Conservation (phyloP, 345 rosid species). For the Lepidium aucheri region DNA sequence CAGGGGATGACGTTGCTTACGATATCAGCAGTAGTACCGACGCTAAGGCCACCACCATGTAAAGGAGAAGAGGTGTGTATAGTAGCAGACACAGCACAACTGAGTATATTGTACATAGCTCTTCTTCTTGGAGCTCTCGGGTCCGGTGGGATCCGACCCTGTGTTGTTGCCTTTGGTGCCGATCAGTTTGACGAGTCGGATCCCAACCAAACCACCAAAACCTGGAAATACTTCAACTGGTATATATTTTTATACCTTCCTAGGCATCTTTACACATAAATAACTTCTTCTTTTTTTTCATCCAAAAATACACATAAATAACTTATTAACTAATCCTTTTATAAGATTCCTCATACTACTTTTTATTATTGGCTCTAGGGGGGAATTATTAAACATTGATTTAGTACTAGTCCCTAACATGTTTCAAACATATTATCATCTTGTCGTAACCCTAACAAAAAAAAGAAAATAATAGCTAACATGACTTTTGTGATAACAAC, state of each 20-base stretch:
- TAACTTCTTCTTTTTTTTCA: no score
- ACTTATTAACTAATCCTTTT: background rate
- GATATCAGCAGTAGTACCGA: slow-evolving; percentile 64
- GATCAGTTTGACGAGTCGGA: slow-evolving; percentile 71
- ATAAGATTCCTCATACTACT: background rate
- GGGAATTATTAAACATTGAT: background rate
- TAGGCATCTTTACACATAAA: background rate
- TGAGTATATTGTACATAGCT: slow-evolving; percentile 54
- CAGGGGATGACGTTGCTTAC: slow-evolving; percentile 80
- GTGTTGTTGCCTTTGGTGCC: slow-evolving; percentile 86
- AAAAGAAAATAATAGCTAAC: no score
- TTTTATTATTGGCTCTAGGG: background rate
- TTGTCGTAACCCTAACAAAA: no score
- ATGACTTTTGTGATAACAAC: background rate
- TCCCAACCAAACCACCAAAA: slow-evolving; percentile 50
- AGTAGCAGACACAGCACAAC: slow-evolving; percentile 52
- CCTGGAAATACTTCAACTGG: slow-evolving; percentile 86
- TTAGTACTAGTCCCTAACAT: slow-evolving; percentile 6
- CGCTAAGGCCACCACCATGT: slow-evolving; percentile 70
- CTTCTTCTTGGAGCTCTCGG: slow-evolving; percentile 71
- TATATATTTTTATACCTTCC: background rate
- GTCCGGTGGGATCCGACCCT: slow-evolving; percentile 84
- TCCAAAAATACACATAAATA: no score
- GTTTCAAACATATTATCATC: background rate
- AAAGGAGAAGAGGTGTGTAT: slow-evolving; percentile 43